Evolutionary conservation across 2,329 filamentous ascomycete genomes (phyloP), one percentile per base, ranked within the genome.

Genomic region (Rasamsonia emersonii): DNA sequence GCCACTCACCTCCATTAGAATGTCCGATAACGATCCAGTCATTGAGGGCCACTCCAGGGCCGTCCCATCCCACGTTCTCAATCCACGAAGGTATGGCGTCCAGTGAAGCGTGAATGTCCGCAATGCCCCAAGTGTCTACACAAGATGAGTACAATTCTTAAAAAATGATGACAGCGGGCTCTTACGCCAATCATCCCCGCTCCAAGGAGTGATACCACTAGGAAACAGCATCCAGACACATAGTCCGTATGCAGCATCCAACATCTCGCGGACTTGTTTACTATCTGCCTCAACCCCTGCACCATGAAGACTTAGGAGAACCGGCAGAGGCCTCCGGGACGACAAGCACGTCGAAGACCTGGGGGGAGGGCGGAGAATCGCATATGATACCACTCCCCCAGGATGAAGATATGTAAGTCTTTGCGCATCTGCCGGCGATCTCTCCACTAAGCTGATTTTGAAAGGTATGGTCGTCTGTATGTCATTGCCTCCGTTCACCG

Each of bases 171-270:
- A n/a, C n/a, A n/a, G n/a, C n/a, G n/a, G 11, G 13, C 13, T 5
- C 60, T 45, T 51, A 65, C 61, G 73, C 73, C 73, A 77, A 43
- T 77, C 73, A 49, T 77, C 73, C 15, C 68, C 67, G 42, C 68
- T 71, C 73, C 73, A 77, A 4, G 68, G 52, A 11, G 71, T 76
- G 10, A 69, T 70, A 14, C 73, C 73, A 3, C 66, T 70, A 7
- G 73, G 71, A 41, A 72, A 67, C 10, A 77, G 31, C 1, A 68
- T 55, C 70, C 71, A 77, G 3, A 70, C 64, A 38, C 67, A 70
- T 14, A 75, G 50, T 37, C 73, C 64, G 14, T 67, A 59, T 1
- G 71, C 53, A 13, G 56, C 52, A 45, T 74, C 64, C 19, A 77
- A 50, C 36, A 64, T 60, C 32, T 65, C 59, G 24, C 64, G 56